Base-by-base conservation (phyloP, 495 filamentous ascomycete genomes). In the Penicillium lagena region DNA sequence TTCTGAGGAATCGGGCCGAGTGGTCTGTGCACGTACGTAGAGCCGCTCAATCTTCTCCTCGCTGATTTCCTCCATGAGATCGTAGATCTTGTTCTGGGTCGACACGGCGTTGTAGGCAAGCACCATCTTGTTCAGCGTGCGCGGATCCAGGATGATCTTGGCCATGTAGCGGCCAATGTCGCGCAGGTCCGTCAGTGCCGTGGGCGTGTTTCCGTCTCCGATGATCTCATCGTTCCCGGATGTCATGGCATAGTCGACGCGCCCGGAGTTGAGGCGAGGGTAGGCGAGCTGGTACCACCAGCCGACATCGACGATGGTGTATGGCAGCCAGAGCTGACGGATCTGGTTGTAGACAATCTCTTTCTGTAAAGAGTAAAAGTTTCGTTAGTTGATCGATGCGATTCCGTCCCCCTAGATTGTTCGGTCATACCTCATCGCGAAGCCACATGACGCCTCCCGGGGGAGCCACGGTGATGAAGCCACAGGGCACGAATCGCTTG, bases 291-390 rank as follows among this genome's bases (percentile, higher is more conserved):
- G 73, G 58, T 76, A 75, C 78, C 78, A 83, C 66, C 68, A 80
- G 38, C 79, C 79, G 35, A 80, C 70, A 49, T 82, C 78, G 50
- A 83, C 72, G 55, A 80, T 71, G 17, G 78, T 83, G 62, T 79
- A 83, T 22, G 77, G 75, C 22, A 82, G 62, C 42, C 58, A 52
- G 15, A 76, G 54, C 47, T 69, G 64, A 55, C 70, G 72, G 55
- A 81, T 69, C 44, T 75, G 69, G 43, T 78, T 71, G 60, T 75
- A 72, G 17, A 81, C 69, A 13, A 66, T 66, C 42, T 79, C 72
- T 69, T 81, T 81, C 72, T 76, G 42, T 29, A 30, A 0, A 17
- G 0, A 33, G 29, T 12, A n/a, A 15, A 37, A 49, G 37, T 8
- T 49, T 39, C 31, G 37, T 63, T 27, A 60, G 46, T 37, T 15